These are phyloP conservation scores for Aspergillus sp. DNA, from an alignment of 2,329 filamentous ascomycete species.

Conservation along the genomic window DNA sequence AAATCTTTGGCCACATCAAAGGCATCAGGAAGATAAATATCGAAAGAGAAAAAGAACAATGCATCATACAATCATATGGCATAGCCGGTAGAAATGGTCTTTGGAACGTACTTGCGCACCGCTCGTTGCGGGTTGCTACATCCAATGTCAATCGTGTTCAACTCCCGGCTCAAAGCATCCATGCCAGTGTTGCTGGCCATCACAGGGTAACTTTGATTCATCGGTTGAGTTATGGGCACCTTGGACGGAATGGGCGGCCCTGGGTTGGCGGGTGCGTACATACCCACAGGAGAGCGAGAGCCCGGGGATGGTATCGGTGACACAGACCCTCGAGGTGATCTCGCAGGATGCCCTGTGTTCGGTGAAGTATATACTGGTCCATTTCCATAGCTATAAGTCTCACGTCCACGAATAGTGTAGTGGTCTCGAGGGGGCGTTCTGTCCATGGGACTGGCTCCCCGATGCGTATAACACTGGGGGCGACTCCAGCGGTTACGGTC, in stretches of 20 bases:
- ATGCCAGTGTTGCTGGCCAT: constrained; percentile 25
- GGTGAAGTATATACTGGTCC: constrained; percentile 19
- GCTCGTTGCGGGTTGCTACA: constrained; percentile 25
- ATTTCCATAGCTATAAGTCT: constrained; percentile 13
- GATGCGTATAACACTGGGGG: not conserved
- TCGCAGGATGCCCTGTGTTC: constrained; percentile 8
- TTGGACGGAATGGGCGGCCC: constrained; percentile 41
- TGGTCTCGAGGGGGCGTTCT: constrained; percentile 18
- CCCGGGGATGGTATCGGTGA: constrained; percentile 20
- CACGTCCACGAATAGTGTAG: constrained; percentile 13
- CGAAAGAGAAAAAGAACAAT: no score
- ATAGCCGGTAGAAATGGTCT: constrained; percentile 21
- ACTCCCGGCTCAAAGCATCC: constrained; percentile 54
- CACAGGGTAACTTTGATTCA: constrained; percentile 23
- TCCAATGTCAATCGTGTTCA: constrained; percentile 49
- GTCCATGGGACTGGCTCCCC: constrained; percentile 1
- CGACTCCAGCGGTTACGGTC: constrained; percentile 4
- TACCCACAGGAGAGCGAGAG: constrained; percentile 18
- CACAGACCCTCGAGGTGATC: constrained; percentile 23
- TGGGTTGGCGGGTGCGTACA: constrained; percentile 25
- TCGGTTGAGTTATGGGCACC: constrained; percentile 32
- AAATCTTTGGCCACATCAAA: no score
- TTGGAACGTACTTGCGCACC: constrained; percentile 27
- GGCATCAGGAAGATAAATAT: no score
- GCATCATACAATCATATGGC: constrained; percentile 13